Conservation (phyloP, 1,284 basidiomycete species). For the Moesziomyces globuligerus region DNA sequence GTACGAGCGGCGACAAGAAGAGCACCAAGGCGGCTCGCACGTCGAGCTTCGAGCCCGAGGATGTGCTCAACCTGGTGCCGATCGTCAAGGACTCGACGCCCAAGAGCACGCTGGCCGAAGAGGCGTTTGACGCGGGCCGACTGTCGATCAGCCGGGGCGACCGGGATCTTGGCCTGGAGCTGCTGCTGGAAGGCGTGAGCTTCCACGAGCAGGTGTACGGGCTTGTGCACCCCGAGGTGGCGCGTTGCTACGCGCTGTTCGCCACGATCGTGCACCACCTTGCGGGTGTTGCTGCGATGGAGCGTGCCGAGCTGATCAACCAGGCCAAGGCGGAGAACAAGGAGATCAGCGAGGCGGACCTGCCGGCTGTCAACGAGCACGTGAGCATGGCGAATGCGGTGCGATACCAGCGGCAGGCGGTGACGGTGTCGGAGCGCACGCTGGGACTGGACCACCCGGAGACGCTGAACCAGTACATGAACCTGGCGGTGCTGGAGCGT, state of each 20-base stretch:
- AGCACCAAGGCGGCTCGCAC: constrained; percentile 52
- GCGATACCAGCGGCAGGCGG: constrained; percentile 71
- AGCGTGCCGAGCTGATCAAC: constrained; percentile 47
- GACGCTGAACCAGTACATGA: constrained; percentile 72
- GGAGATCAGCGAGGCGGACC: constrained; percentile 46
- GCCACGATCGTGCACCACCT: constrained; percentile 69
- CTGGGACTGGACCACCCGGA: constrained; percentile 72
- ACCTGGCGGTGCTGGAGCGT: constrained; percentile 72
- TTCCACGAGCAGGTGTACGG: constrained; percentile 73
- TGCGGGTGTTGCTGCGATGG: constrained; percentile 42
- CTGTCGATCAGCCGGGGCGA: constrained; percentile 71
- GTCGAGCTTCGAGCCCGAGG: constrained; percentile 70
- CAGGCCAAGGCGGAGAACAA: constrained; percentile 51
- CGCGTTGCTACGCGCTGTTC: constrained; percentile 71
- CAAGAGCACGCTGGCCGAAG: constrained; percentile 71
- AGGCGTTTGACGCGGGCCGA: constrained; percentile 72
- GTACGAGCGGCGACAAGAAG: constrained; percentile 28
- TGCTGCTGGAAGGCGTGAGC: constrained; percentile 72
- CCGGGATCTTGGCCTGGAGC: constrained; percentile 70
- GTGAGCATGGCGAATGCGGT: constrained; percentile 69
- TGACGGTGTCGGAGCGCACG: constrained; percentile 72
- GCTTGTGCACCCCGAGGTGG: constrained; percentile 72
- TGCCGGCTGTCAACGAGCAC: constrained; percentile 59
- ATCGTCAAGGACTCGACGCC: constrained; percentile 71
- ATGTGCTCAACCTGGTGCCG: constrained; percentile 72